Conservation (phyloP, 2,329 filamentous ascomycete species). For the Cladosporium austrohemisphaericum region DNA sequence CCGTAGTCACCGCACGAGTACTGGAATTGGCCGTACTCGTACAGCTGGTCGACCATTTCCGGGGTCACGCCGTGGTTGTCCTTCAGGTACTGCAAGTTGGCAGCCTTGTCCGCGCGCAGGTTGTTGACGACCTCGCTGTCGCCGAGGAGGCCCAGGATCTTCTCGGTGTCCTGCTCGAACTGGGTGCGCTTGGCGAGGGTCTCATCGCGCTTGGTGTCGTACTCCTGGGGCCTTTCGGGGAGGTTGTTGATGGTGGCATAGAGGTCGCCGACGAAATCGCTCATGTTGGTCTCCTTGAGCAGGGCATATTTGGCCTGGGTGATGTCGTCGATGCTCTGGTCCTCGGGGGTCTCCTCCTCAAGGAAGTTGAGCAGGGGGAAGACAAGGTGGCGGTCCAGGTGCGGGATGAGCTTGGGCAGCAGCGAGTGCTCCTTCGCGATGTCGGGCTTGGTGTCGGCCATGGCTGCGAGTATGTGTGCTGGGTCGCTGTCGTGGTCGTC, state of each 20-base stretch:
- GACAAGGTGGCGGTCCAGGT: conserved; percentile 93
- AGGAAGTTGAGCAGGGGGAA: conserved; percentile 95
- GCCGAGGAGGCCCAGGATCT: conserved; percentile 80
- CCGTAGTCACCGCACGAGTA: conserved; percentile 96
- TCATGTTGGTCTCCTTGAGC: conserved; percentile 97
- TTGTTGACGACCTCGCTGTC: conserved; percentile 88
- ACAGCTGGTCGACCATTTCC: conserved; percentile 94
- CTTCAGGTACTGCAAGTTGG: conserved; percentile 97
- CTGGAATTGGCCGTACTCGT: conserved; percentile 94
- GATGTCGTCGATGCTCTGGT: conserved; percentile 72
- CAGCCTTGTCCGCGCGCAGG: conserved; percentile 92
- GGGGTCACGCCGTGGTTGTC: conserved; percentile 91
- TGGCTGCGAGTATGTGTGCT: conserved; percentile 26
- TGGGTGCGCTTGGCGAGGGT: conserved; percentile 78
- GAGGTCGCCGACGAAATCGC: conserved; percentile 89
- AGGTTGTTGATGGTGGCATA: conserved; percentile 85
- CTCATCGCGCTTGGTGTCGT: conserved; percentile 81
- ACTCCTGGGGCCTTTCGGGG: conserved; percentile 75
- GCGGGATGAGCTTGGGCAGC: conserved; percentile 80
- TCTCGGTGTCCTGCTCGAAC: conserved; percentile 81
- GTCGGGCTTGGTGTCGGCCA: conserved; percentile 37
- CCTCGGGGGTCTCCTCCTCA: conserved; percentile 70
- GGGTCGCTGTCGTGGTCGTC: conserved; percentile 13
- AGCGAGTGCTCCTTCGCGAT: conserved; percentile 71
- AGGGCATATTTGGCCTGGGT: conserved; percentile 87